Conservation (phyloP, 305 asterid genomes). For the Fraxinus greggii region DNA sequence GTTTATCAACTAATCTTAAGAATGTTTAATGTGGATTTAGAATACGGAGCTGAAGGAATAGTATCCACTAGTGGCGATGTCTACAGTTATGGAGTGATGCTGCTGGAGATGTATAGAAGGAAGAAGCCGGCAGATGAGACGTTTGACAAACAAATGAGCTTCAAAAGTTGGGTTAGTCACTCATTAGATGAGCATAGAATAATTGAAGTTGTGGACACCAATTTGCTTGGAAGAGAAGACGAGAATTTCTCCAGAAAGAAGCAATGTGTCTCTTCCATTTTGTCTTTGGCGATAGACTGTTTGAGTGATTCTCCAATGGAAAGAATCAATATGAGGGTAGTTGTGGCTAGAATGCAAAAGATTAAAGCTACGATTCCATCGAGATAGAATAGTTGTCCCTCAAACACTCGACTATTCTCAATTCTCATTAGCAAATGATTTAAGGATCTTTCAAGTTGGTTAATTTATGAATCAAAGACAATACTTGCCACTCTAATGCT, state of each 20-base stretch:
- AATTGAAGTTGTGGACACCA: conserved; percentile 9
- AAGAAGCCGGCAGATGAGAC: background rate
- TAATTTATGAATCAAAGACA: background rate
- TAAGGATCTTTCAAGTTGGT: background rate
- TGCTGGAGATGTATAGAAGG: background rate
- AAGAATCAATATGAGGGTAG: conserved; percentile 13
- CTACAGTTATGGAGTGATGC: background rate
- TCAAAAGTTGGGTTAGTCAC: background rate
- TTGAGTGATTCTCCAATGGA: background rate
- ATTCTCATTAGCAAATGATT: background rate
- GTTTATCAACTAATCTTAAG: background rate
- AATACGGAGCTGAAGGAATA: conserved; percentile 11
- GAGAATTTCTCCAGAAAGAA: conserved; percentile 1
- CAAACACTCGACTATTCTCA: background rate
- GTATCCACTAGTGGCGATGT: conserved; percentile 3
- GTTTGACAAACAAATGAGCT: background rate
- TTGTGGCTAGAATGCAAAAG: background rate
- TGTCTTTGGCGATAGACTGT: conserved; percentile 19
- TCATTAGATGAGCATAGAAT: background rate
- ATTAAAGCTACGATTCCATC: background rate
- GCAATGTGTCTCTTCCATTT: conserved; percentile 17
- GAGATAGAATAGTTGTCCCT: background rate
- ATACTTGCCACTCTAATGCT: background rate
- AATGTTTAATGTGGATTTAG: background rate
- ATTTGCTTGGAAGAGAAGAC: conserved; percentile 9